Evolutionary conservation across 129 eudicot genomes (phyloP), one percentile per base, ranked within the genome.

Genomic region (Escallonia rubra): DNA sequence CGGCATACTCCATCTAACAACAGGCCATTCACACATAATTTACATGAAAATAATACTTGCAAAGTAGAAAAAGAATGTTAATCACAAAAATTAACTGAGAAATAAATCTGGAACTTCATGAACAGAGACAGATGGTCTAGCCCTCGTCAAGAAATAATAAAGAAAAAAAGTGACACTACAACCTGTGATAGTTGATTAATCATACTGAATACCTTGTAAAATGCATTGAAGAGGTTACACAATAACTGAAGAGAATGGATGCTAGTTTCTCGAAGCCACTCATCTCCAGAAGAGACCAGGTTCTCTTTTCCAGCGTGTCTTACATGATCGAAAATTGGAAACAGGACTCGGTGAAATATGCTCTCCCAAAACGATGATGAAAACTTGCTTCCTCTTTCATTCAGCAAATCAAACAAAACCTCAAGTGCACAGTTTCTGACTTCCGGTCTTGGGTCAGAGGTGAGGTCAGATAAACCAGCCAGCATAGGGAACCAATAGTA

Each of bases 401-500:
- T 87, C 77, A 93, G 74, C 73, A 93, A 80, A 85, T 93, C 99
- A 77, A 93, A 93, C 85, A 93, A 69, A 39, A 93, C 99, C 80
- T 93, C 99, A 45, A 93, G 88, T 56, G 99, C 96, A 78, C 99
- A 93, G 76, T 83, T 87, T 76, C 99, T 82, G 70, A 93, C 99
- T 77, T 89, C 99, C 0, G 86, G 68, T 55, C 99, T 81, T 56
- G 96, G 81, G 74, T 93, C 95, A 59, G 99, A 93, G 61, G 99
- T 93, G 80, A 93, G 79, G 64, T 89, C 96, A 72, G 99, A 93
- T 65, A 93, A 81, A 65, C 99, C 99, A 74, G 99, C 96, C 70
- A 93, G 74, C 99, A 93, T 93, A 4, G 99, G 99, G 76, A 93
- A 93, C 99, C 99, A 93, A 78, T 89, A 93, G 71, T 89, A 95